phyloP scores from a whole-genome alignment of 495 filamentous ascomycete genomes.

The Opeltia flavorubescens region DNA sequence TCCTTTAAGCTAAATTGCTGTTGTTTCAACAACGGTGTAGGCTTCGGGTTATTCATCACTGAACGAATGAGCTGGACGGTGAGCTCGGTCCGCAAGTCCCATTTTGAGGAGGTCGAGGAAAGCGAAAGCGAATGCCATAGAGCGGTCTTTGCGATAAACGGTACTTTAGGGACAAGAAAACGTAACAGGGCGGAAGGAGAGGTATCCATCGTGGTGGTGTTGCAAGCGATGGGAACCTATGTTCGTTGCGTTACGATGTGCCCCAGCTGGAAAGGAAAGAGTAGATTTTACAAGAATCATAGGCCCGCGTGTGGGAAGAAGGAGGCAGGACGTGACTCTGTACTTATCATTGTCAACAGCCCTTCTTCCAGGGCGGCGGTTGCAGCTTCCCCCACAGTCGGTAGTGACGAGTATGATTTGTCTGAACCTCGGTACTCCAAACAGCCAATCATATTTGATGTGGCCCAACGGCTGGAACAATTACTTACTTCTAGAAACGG shows the following conservation, averaged over 20 bases:
- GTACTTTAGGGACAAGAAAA: conserved; percentile 42
- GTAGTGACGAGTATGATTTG: too few relatives aligned
- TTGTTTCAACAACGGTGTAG: conserved; percentile 38
- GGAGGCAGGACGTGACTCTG: neutral
- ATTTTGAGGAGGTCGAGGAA: conserved; percentile 54
- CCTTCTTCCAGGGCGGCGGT: neutral
- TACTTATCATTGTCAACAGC: neutral
- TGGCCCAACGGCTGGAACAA: too few relatives aligned
- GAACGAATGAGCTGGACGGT: conserved; percentile 56
- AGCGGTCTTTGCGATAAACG: conserved; percentile 50
- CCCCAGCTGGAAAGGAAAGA: neutral
- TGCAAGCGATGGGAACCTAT: neutral
- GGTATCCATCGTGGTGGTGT: conserved; percentile 21
- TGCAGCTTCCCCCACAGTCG: too few relatives aligned
- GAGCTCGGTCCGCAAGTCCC: conserved; percentile 66
- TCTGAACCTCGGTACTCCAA: too few relatives aligned
- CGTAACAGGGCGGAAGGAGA: conserved; percentile 28
- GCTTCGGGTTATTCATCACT: conserved; percentile 31
- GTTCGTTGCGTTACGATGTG: neutral
- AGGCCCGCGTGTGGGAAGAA: neutral
- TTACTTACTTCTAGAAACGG: too few relatives aligned
- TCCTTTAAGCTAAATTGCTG: conserved; percentile 51
- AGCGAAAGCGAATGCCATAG: conserved; percentile 52
- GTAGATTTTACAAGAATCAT: neutral
- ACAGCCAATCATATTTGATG: too few relatives aligned